phyloP scores from a whole-genome alignment of 768 basidiomycete species.

The Lentinula detonsa region DNA sequence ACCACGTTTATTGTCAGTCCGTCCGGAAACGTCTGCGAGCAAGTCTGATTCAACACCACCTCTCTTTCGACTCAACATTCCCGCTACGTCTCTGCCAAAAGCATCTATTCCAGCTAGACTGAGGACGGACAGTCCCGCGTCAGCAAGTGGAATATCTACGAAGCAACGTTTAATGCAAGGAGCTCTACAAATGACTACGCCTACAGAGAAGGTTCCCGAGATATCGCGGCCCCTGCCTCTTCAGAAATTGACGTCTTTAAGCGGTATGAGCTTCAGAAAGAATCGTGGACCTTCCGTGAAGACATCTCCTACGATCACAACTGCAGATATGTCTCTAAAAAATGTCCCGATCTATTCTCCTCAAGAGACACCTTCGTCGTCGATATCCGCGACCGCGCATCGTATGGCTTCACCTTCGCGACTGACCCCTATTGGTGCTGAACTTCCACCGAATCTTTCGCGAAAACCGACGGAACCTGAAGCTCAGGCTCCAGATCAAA shows the following conservation, averaged over 20 bases:
- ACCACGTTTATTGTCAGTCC: not conserved
- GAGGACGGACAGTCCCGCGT: not conserved
- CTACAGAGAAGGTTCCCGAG: constrained; percentile 13
- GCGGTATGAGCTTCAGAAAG: constrained; percentile 27
- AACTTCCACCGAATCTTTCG: not conserved
- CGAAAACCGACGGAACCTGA: not conserved
- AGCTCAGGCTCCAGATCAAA: not conserved
- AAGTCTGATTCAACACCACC: not conserved
- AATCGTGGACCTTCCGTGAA: constrained; percentile 6
- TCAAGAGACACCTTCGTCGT: not conserved
- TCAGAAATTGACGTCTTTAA: constrained; percentile 9
- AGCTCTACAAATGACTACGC: constrained; percentile 14
- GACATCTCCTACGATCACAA: not conserved
- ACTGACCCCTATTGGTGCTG: not conserved
- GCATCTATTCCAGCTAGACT: not conserved
- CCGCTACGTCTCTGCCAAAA: not conserved
- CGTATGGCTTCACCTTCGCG: not conserved
- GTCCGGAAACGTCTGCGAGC: not conserved
- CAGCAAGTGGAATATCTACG: constrained; percentile 27
- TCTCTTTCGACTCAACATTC: not conserved
- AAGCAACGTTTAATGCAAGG: constrained; percentile 28
- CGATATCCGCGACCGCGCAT: not conserved
- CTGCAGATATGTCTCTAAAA: not conserved
- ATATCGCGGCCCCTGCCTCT: not conserved
- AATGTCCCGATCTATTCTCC: not conserved